Evolutionary conservation across 2,329 filamentous ascomycete species (phyloP).

Genomic region (Talaromyces sp.): DNA sequence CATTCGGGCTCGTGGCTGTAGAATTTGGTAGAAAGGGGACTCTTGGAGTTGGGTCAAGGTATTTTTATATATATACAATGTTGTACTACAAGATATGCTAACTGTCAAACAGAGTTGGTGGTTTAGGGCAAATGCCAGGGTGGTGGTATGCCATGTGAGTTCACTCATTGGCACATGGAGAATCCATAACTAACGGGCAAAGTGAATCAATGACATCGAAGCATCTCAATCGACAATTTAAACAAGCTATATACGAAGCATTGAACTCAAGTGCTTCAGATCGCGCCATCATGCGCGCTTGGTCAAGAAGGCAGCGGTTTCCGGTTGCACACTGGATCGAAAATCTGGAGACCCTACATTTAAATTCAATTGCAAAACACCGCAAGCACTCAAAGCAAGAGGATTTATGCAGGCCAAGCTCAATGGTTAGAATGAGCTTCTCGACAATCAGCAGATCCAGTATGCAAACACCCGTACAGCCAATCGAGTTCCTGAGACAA

Average conservation of each 20-base stretch:
- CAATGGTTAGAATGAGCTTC: not conserved
- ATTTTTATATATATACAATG: no score
- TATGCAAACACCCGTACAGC: not conserved
- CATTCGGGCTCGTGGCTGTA: constrained; percentile 62
- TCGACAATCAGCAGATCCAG: not conserved
- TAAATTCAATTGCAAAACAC: constrained; percentile 52
- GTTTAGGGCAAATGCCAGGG: constrained; percentile 61
- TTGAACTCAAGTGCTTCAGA: constrained; percentile 51
- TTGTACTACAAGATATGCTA: constrained; percentile 20
- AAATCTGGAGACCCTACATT: constrained; percentile 56
- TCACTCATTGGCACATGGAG: not conserved
- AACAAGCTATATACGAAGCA: constrained; percentile 55
- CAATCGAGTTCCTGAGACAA: constrained; percentile 1
- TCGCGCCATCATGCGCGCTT: constrained; percentile 57
- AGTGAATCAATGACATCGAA: constrained; percentile 55
- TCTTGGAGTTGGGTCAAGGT: constrained; percentile 52
- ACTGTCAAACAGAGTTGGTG: constrained; percentile 48
- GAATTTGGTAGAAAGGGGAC: constrained; percentile 63
- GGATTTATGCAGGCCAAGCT: not conserved
- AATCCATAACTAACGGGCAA: not conserved
- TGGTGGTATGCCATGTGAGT: constrained; percentile 59
- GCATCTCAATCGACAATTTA: constrained; percentile 60
- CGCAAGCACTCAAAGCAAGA: constrained; percentile 34
- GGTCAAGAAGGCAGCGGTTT: constrained; percentile 59
- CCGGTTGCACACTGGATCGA: constrained; percentile 61